Evolutionary conservation across 108 stramenopile genomes (phyloP), one percentile per base, ranked within the genome.

Genomic region (Phaeodactylum tricornutum): DNA sequence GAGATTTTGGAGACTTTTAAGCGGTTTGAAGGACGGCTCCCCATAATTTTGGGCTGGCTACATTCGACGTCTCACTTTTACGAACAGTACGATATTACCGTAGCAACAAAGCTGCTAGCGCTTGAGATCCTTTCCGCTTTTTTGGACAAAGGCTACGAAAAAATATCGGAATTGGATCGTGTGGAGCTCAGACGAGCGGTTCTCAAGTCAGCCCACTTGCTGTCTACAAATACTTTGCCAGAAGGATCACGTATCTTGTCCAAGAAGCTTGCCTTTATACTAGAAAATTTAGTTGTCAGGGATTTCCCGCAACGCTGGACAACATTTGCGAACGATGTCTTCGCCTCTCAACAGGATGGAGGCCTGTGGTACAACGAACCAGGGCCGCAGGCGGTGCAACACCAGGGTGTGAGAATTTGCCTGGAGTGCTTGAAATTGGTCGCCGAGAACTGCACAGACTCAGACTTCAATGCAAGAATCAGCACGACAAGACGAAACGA

Each of bases 361-460:
- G 75, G 72, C 42, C 62, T 81, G 47, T 80, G 72, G 83, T 69
- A 52, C 46, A 26, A 37, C 8, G 47, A 35, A 19, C 43, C 33
- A 15, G 57, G 53, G 45, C 28, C 28, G 6, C 38, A 57, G 43
- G 46, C 36, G 12, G n/a, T n/a, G n/a, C n/a, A n/a, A n/a, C n/a
- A n/a, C n/a, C 59, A 75, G 33, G 89, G 84, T 11, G 75, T 79
- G 26, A 75, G 71, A 44, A 79, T 85, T 51, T 78, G 81, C 51
- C 56, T 91, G 36, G 79, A 91, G 57, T 69, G 80, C 37, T 50
- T 87, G 17, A 64, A 70, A 53, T 57, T 85, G 40, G 69, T 88
- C 29, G 83, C 81, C 0, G 91, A 92, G 55, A 86, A 92, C 75
- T 88, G 86, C 55, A 88, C 86, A n/a, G 91, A 92, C 60, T 71